Percentiles rank a stretch among this genome's conserved stretches.
phyloP scores from a whole-genome alignment of 768 basidiomycete species.

The Myochromella boudieri region DNA sequence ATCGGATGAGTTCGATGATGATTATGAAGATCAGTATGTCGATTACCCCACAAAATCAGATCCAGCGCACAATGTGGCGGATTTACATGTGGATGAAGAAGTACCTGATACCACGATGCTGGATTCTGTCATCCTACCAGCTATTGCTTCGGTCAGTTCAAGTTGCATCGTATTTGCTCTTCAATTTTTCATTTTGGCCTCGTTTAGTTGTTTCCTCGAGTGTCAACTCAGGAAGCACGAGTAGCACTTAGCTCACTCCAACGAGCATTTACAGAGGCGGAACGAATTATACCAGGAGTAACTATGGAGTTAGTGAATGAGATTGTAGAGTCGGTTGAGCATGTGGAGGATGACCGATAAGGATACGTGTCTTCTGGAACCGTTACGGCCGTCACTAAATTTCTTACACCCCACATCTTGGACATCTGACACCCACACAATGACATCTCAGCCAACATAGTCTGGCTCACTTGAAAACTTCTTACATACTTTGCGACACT shows the following conservation, averaged over 20 bases:
- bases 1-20: constrained; percentile 67
- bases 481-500: too few relatives aligned
- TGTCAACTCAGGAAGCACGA: constrained; percentile 90
- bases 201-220: constrained; percentile 82
- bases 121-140: constrained; percentile 92
- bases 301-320: constrained; percentile 92
- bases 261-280: constrained; percentile 92
- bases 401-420: constrained; percentile 11
- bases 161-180: constrained; percentile 1
- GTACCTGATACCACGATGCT: constrained; percentile 89
- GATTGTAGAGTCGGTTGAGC: constrained; percentile 90
- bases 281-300: constrained; percentile 93
- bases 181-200: neutral
- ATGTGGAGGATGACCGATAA: constrained; percentile 75
- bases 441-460: constrained; percentile 4
- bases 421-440: neutral
- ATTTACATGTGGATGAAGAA: constrained; percentile 53
- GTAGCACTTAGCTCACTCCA: constrained; percentile 84
- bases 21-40: constrained; percentile 59
- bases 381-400: neutral
- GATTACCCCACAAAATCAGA: constrained; percentile 48
- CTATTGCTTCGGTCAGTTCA: constrained; percentile 87
- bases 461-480: constrained; percentile 1
- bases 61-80: constrained; percentile 47
- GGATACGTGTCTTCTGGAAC: constrained; percentile 1